Evolutionary conservation across 2,329 filamentous ascomycete species (phyloP).

Genomic region (Cladosporium sp.): DNA sequence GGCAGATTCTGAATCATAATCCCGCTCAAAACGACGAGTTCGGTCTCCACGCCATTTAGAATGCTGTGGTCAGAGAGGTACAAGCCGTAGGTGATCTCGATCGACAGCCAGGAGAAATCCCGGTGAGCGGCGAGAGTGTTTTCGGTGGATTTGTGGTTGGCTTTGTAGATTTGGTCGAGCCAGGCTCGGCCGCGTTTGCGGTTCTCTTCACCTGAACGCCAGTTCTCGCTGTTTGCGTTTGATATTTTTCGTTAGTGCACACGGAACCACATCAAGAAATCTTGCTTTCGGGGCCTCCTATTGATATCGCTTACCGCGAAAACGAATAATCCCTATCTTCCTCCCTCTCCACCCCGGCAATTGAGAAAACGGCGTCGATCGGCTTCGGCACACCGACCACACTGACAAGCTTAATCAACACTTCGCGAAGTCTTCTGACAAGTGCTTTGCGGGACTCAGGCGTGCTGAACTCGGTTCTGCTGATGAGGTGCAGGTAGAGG

Average conservation of each 20-base stretch:
- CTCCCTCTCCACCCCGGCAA: conserved; percentile 46
- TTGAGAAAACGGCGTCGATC: conserved; percentile 56
- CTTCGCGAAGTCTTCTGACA: conserved; percentile 53
- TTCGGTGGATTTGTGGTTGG: conserved; percentile 41
- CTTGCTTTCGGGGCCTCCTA: not conserved
- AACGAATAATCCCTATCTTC: conserved; percentile 56
- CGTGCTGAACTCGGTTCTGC: conserved; percentile 43
- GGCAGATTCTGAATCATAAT: conserved; percentile 58
- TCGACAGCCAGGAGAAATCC: conserved; percentile 50
- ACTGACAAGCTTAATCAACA: conserved; percentile 54
- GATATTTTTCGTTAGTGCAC: too few relatives aligned
- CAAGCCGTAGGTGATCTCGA: conserved; percentile 56
- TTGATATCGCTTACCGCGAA: conserved; percentile 37
- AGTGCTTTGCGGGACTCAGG: conserved; percentile 44
- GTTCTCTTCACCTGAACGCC: conserved; percentile 56
- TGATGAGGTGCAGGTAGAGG: conserved; percentile 55
- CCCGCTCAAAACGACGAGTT: conserved; percentile 50
- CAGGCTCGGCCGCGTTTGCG: conserved; percentile 50
- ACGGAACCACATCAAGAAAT: too few relatives aligned
- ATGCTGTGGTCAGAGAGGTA: conserved; percentile 55
- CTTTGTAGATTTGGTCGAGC: conserved; percentile 54
- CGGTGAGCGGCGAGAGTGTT: conserved; percentile 41
- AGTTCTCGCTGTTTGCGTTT: conserved; percentile 40
- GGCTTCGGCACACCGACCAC: conserved; percentile 61
- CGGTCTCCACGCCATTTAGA: conserved; percentile 51